A percentile compares a stretch with the other conserved stretches of the same genome.
Conservation (phyloP, 1,284 basidiomycete genomes). For the Ceratobasidium sp. region DNA sequence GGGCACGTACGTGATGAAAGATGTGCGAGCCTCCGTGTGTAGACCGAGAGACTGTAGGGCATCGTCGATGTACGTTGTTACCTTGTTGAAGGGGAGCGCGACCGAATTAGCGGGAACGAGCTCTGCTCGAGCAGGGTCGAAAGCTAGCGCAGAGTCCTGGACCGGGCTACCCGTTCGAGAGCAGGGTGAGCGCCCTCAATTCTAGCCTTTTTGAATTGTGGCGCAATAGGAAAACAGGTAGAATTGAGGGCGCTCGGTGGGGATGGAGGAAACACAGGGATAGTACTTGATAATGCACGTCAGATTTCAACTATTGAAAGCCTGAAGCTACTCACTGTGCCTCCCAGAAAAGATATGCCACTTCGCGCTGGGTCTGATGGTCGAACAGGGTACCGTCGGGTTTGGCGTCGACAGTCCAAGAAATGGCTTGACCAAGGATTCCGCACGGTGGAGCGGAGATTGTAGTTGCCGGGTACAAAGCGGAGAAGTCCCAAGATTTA, state of each 20-base stretch:
- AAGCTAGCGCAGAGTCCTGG: conserved; percentile 54
- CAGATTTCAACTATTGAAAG: conserved; percentile 52
- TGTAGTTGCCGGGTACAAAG: conserved; percentile 50
- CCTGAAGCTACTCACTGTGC: conserved; percentile 50
- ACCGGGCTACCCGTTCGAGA: conserved; percentile 10
- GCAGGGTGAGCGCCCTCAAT: no score
- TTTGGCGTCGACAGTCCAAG: conserved; percentile 55
- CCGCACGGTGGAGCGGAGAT: background rate
- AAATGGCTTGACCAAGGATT: conserved; percentile 47
- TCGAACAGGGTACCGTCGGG: conserved; percentile 54
- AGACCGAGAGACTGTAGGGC: conserved; percentile 57
- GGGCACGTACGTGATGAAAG: conserved; percentile 60
- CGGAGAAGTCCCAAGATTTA: conserved; percentile 52
- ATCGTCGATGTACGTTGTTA: conserved; percentile 59
- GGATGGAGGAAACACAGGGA: background rate
- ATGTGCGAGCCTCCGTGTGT: conserved; percentile 61
- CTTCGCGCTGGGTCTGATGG: conserved; percentile 50
- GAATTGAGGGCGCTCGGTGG: no score
- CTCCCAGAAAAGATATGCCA: conserved; percentile 59
- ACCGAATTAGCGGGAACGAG: conserved; percentile 53
- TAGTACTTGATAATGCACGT: background rate
- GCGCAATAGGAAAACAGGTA: no score
- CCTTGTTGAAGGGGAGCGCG: conserved; percentile 53
- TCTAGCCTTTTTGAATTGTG: no score
- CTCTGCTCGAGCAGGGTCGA: conserved; percentile 45